Conservation (phyloP, 2,329 filamentous ascomycete genomes). For the Fusarium sp. region DNA sequence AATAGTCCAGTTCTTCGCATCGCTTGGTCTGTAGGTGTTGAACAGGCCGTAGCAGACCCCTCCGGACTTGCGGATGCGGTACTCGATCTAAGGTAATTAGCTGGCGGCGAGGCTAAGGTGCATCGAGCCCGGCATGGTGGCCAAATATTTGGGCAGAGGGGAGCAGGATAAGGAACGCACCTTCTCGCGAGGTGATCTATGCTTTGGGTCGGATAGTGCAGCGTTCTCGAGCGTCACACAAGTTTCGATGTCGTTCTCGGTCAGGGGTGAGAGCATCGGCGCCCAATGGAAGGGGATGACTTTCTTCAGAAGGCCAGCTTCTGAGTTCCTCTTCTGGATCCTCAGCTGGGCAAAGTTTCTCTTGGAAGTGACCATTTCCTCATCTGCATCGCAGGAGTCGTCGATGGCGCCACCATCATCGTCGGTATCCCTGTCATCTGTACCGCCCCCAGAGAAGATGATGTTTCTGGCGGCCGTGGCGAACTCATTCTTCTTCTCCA, state of each 20-base stretch:
- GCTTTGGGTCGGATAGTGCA: conserved; percentile 65
- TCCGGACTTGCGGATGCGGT: conserved; percentile 51
- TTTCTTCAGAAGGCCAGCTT: conserved; percentile 57
- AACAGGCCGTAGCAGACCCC: conserved; percentile 87
- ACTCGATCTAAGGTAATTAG: conserved; percentile 48
- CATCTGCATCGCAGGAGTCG: conserved; percentile 58
- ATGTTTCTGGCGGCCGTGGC: conserved; percentile 49
- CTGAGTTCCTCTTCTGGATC: conserved; percentile 54
- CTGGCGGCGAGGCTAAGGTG: conserved; percentile 1
- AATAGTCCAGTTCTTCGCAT: conserved; percentile 63
- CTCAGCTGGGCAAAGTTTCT: conserved; percentile 59
- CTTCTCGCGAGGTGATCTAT: conserved; percentile 70
- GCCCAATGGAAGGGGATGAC: conserved; percentile 71
- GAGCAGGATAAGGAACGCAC: conserved; percentile 52
- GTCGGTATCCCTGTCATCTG: conserved; percentile 29
- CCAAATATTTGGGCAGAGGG: not conserved
- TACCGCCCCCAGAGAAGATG: conserved; percentile 44
- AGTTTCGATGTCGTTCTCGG: conserved; percentile 74
- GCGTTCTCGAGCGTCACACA: conserved; percentile 70
- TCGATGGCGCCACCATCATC: conserved; percentile 55
- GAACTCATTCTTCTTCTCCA: conserved; percentile 47
- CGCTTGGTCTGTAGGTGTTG: conserved; percentile 71
- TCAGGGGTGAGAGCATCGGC: conserved; percentile 79
- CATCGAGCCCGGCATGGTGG: not conserved
- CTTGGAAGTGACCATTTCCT: conserved; percentile 56